A percentile compares a stretch with the other conserved stretches of the same genome.
These are phyloP conservation scores for Phaffomyces antillensis DNA, from an alignment of 805 yeast species.

Conservation along the genomic window DNA sequence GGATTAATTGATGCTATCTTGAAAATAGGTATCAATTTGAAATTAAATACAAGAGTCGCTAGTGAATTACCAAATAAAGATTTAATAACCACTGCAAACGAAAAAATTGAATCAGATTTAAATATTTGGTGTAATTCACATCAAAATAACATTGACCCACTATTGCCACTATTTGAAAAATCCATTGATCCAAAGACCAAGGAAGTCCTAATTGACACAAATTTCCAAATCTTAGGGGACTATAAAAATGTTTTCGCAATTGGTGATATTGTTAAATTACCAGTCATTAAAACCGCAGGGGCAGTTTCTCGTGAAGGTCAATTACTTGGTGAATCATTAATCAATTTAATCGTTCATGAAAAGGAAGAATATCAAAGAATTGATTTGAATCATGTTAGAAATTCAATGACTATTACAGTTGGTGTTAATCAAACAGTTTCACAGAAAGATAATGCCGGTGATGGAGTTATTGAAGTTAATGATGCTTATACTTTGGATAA, in stretches of 20 bases:
- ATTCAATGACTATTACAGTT: constrained; percentile 22
- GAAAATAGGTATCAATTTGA: constrained; percentile 19
- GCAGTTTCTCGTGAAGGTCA: constrained; percentile 24
- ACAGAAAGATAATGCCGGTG: not conserved
- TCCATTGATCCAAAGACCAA: constrained; percentile 17
- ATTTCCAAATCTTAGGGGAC: constrained; percentile 16
- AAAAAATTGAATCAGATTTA: constrained; percentile 24
- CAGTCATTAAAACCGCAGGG: constrained; percentile 19
- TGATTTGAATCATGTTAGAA: constrained; percentile 12
- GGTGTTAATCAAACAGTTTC: constrained; percentile 9
- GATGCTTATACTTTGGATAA: no score
- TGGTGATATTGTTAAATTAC: constrained; percentile 30
- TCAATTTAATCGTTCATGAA: constrained; percentile 10
- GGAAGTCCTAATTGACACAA: constrained; percentile 22
- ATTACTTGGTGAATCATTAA: constrained; percentile 15
- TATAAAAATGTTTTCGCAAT: constrained; percentile 27
- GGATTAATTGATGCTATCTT: constrained; percentile 7
- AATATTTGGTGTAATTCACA: constrained; percentile 33
- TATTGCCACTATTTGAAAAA: constrained; percentile 18
- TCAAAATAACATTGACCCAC: constrained; percentile 27
- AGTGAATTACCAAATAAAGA: constrained; percentile 20
- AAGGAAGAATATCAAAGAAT: constrained; percentile 8
- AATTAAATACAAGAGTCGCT: constrained; percentile 27
- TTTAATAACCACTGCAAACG: constrained; percentile 20
- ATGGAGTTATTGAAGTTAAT: not conserved